Evolutionary conservation across 768 basidiomycete species (phyloP), one percentile per base, ranked within the genome.

Genomic region (Naganishia antarctica): DNA sequence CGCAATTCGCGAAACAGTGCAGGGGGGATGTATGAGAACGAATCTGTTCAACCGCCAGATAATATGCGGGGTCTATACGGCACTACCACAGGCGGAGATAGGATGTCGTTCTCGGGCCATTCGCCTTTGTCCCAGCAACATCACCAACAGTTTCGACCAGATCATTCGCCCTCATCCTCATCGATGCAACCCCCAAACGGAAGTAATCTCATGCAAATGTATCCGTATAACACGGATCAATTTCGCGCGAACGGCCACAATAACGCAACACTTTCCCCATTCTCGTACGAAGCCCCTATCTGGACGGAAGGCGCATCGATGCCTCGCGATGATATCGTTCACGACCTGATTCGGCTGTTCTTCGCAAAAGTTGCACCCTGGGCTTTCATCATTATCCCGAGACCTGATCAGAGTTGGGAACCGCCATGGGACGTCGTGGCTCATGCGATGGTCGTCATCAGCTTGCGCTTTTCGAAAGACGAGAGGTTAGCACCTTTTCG

Each of bases 401-500:
- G 60, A 13, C 41, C 48, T n/a, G 48, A 63, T 44, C 47, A 65
- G 41, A 23, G 68, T 3, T 67, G 65, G 23, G 64, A 68, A n/a
- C 61, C 70, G 6, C 76, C 75, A 18, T 76, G 74, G 75, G 66
- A 63, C 21, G 74, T 76, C 12, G 69, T 75, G 21, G 73, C 75
- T 18, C 70, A 78, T 64, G 76, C 75, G n/a, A 78, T 78, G 50
- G 72, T 76, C 40, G 75, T 71, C 8, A 69, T 78, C 29, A 68
- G 74, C 8, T 61, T 78, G 5, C 71, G 76, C 4, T 65, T 75
- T 21, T 78, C 76, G 1, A 62, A 43, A 13, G 75, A 78, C 61
- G 66, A 71, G 0, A 60, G 76, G 6, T 21, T 65, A 23, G 16
- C n/a, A 16, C 28, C 45, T 16, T 46, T 73, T 13, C 68, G 71